Conservation (phyloP, 345 rosid species). For the Viola odorata region DNA sequence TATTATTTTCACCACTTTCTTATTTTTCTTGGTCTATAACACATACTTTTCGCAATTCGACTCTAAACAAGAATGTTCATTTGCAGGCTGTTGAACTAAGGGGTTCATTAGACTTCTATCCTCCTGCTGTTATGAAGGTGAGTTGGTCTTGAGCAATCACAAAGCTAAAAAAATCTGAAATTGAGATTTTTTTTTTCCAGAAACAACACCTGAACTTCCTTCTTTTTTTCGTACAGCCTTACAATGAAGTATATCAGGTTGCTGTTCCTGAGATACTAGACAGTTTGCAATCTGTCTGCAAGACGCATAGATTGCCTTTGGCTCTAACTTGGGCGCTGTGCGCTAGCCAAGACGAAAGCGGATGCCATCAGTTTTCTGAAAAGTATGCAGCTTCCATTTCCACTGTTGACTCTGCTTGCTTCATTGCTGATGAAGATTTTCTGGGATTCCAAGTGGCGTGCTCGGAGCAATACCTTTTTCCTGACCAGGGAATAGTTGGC, state of each 20-base stretch:
- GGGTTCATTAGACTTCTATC: conserved; percentile 46
- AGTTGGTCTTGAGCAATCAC: conserved; percentile 13
- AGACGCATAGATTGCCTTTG: conserved; percentile 46
- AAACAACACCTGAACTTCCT: conserved; percentile 21
- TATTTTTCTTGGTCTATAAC: background rate
- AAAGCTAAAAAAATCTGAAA: conserved; percentile 6
- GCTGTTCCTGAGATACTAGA: conserved; percentile 49
- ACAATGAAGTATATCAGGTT: conserved; percentile 31
- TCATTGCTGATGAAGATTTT: conserved; percentile 36
- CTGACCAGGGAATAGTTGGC: conserved; percentile 73
- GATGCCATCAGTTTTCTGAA: conserved; percentile 53
- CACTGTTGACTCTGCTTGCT: conserved; percentile 57
- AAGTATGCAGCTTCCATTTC: conserved; percentile 48
- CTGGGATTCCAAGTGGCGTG: conserved; percentile 51
- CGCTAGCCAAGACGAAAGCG: conserved; percentile 45
- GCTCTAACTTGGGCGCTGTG: conserved; percentile 79
- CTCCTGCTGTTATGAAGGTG: conserved; percentile 43
- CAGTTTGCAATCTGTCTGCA: conserved; percentile 49
- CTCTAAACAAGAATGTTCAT: conserved; percentile 16
- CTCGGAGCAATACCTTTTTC: conserved; percentile 64
- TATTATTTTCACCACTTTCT: conserved; percentile 9
- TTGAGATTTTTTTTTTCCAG: conserved; percentile 11
- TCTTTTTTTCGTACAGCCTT: conserved; percentile 32
- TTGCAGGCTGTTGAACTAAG: conserved; percentile 71
- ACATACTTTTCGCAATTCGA: background rate